phyloP scores from a whole-genome alignment of 2,329 filamentous ascomycete genomes.

The Passalora sequoiae region DNA sequence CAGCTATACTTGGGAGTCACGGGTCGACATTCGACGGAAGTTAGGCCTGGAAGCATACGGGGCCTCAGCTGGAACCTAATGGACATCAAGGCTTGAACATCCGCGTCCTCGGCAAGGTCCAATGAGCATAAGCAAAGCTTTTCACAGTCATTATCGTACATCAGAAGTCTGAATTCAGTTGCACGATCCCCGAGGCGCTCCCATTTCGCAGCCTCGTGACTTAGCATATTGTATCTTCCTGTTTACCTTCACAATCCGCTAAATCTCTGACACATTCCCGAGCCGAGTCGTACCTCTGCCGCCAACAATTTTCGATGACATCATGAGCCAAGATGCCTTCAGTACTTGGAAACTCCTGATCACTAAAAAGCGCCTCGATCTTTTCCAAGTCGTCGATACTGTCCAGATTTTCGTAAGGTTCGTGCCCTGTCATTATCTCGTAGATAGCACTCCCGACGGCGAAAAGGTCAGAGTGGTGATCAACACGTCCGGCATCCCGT shows the following conservation, averaged over 20 bases:
- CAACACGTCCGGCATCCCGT: slow-evolving; percentile 3
- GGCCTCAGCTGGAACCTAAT: background rate
- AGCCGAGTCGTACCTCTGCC: slow-evolving; percentile 7
- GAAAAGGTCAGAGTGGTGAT: slow-evolving; percentile 14
- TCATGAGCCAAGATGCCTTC: slow-evolving; percentile 10
- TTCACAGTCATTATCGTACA: slow-evolving; percentile 7
- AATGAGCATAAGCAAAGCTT: slow-evolving; percentile 9
- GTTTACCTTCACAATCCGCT: slow-evolving; percentile 4
- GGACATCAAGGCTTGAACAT: slow-evolving; percentile 5
- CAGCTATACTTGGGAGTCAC: slow-evolving; percentile 7
- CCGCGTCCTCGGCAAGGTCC: slow-evolving; percentile 3
- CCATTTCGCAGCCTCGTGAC: slow-evolving; percentile 5
- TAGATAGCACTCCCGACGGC: slow-evolving; percentile 15
- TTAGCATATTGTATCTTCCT: slow-evolving; percentile 5
- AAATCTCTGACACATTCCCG: slow-evolving; percentile 10
- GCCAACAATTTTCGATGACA: slow-evolving; percentile 14
- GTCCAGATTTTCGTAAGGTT: slow-evolving; percentile 15
- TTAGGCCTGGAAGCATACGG: slow-evolving; percentile 1
- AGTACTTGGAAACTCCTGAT: slow-evolving; percentile 9
- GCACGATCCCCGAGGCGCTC: slow-evolving; percentile 6
- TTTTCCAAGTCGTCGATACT: slow-evolving; percentile 16
- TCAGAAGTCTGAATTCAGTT: slow-evolving; percentile 6
- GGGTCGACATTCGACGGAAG: slow-evolving; percentile 6
- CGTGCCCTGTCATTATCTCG: slow-evolving; percentile 15
- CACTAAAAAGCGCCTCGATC: slow-evolving; percentile 11